Conservation (phyloP, 2,329 filamentous ascomycete genomes). For the Berkeleyomyces rouxiae region DNA sequence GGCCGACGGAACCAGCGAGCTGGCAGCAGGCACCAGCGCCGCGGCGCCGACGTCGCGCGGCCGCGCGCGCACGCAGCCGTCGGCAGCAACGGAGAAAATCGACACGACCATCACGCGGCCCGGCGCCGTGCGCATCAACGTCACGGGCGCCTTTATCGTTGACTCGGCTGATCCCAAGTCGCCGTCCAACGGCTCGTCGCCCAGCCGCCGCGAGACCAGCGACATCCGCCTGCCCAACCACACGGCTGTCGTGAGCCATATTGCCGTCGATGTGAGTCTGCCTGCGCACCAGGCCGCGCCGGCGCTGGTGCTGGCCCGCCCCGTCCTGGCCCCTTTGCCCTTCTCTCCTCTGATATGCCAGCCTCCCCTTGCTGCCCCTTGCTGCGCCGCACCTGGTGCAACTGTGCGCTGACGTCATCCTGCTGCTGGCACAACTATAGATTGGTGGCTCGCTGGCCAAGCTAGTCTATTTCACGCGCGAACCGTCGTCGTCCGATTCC, state of each 20-base stretch:
- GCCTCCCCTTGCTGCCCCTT: neutral
- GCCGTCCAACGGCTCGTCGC: conserved; percentile 28
- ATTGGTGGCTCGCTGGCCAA: conserved; percentile 94
- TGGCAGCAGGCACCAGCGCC: neutral
- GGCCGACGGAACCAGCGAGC: neutral
- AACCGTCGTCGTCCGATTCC: conserved; percentile 59
- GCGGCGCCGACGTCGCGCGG: conserved; percentile 1
- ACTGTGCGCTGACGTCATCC: conserved; percentile 13
- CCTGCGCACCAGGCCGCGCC: conserved; percentile 7
- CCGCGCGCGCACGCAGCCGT: conserved; percentile 7
- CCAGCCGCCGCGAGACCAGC: conserved; percentile 50
- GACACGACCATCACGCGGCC: conserved; percentile 45
- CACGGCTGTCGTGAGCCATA: conserved; percentile 86
- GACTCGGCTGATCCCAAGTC: conserved; percentile 50
- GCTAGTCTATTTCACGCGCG: conserved; percentile 90
- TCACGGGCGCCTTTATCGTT: conserved; percentile 90
- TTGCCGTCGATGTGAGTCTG: conserved; percentile 74
- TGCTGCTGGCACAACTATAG: conserved; percentile 26
- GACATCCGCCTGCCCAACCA: conserved; percentile 96
- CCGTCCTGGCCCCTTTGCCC: neutral
- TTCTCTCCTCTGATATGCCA: neutral
- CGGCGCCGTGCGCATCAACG: conserved; percentile 79
- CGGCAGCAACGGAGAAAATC: conserved; percentile 33
- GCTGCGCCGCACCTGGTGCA: neutral
- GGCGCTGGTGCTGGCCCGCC: conserved; percentile 10